A percentile compares a stretch with the other conserved stretches of the same genome.
Conservation (phyloP, 495 filamentous ascomycete genomes). For the Xylaria venustula region DNA sequence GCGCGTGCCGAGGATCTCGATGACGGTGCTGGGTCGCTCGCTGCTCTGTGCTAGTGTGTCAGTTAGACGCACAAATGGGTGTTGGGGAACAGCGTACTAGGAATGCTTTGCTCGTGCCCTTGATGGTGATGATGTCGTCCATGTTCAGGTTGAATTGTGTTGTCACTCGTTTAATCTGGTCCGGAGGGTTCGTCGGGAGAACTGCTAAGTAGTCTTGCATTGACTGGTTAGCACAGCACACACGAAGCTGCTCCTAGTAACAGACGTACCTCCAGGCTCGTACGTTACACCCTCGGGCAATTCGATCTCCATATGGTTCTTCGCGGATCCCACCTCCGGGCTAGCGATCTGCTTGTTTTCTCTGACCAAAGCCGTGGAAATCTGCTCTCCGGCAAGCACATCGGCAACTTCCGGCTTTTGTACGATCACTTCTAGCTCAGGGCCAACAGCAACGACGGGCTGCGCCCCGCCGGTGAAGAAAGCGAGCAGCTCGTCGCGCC, state of each 20-base stretch:
- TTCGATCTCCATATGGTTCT: slow-evolving; percentile 58
- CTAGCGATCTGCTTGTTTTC: slow-evolving; percentile 55
- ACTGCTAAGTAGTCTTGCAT: slow-evolving; percentile 61
- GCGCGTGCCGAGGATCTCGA: slow-evolving; percentile 58
- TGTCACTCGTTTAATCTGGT: slow-evolving; percentile 46
- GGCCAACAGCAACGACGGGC: not conserved
- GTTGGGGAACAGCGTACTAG: slow-evolving; percentile 12
- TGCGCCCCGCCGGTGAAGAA: not conserved
- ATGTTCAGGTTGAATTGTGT: slow-evolving; percentile 44
- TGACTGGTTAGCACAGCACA: not conserved
- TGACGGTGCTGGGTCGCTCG: slow-evolving; percentile 43
- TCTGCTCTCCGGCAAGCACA: slow-evolving; percentile 18
- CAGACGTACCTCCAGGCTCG: slow-evolving; percentile 46
- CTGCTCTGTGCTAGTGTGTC: slow-evolving; percentile 13
- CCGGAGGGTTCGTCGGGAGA: slow-evolving; percentile 58
- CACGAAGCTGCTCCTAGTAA: not conserved
- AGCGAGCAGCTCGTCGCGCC: slow-evolving; percentile 48
- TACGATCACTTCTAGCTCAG: slow-evolving; percentile 3
- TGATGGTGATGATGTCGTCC: slow-evolving; percentile 40
- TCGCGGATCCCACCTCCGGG: slow-evolving; percentile 49
- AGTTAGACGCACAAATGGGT: not conserved
- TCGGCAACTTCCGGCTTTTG: slow-evolving; percentile 2
- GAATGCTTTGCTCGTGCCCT: slow-evolving; percentile 27
- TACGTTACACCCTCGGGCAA: slow-evolving; percentile 62
- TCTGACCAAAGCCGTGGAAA: slow-evolving; percentile 35